Evolutionary conservation across 129 eudicot species (phyloP), one percentile per base, ranked within the genome.

Genomic region (Silybum marianum): DNA sequence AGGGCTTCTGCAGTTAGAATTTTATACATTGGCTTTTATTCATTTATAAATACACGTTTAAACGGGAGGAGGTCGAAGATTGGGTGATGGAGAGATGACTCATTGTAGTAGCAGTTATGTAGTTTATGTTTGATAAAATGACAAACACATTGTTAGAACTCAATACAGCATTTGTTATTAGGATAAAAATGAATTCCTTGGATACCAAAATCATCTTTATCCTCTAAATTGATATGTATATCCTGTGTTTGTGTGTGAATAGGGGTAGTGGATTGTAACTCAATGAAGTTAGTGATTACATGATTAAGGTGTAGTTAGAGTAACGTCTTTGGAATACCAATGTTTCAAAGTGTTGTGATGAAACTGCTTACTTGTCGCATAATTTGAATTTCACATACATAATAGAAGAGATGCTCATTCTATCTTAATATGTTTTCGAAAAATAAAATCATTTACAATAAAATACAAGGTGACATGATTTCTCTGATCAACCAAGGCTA

Each of bases 361-460:
- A 34, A 71, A 80, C 62, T 80, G 77, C 71, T 58, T 71, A 39
- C 48, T 51, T 54, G 30, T 71, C 30, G 34, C 25, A 71, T 80
- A 9, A 8, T 25, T 54, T 14, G 13, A 80, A 80, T 21, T 54
- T 54, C 25, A 19, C 21, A 80, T 80, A 30, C 76, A 74, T 69
- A 71, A 23, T 80, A 80, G 54, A 80, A 72, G 71, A 54, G 44
- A 36, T 58, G 39, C 44, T 38, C 38, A 22, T 58, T 72, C 62
- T 16, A 73, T 71, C 62, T 36, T 71, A 9, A 38, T 60, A 54
- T 72, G 26, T 34, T 71, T 25, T 71, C 2, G 18, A 58, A 71
- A 72, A 71, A 71, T 22, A 80, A 80, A 80, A 25, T 22, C 65
- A 38, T 62, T 73, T 73, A 63, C 73, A 39, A 24, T 44, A 62